phyloP scores from a whole-genome alignment of 2,329 filamentous ascomycete species.

The Curvularia eragrostidis region DNA sequence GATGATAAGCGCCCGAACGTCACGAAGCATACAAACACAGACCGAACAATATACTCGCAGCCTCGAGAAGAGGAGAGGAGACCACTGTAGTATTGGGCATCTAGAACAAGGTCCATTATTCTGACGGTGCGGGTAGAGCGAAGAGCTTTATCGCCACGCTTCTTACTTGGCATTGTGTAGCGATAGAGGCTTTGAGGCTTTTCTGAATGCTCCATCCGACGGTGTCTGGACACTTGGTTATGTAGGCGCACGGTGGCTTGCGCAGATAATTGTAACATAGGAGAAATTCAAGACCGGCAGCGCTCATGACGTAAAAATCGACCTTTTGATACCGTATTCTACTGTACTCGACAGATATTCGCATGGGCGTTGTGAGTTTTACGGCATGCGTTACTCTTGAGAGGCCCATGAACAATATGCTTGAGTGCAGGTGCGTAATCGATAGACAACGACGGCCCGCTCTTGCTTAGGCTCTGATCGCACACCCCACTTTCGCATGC shows the following conservation, averaged over 20 bases:
- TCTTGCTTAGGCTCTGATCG: constrained; percentile 26
- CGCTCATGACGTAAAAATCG: constrained; percentile 1
- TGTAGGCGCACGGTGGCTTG: constrained; percentile 34
- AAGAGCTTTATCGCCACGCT: constrained; percentile 24
- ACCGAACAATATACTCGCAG: constrained; percentile 23
- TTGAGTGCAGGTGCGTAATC: constrained; percentile 38
- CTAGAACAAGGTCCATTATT: constrained; percentile 22
- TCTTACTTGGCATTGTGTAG: constrained; percentile 34
- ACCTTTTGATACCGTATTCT: not conserved
- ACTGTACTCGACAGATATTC: not conserved
- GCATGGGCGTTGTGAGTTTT: too few relatives aligned
- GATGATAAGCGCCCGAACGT: constrained; percentile 9
- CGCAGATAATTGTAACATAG: constrained; percentile 43
- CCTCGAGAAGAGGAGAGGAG: constrained; percentile 16
- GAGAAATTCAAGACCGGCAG: constrained; percentile 24
- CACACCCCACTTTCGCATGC: constrained; percentile 31
- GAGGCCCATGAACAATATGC: not conserved
- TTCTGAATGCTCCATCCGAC: constrained; percentile 33
- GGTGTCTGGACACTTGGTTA: constrained; percentile 37
- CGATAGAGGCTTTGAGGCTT: constrained; percentile 40
- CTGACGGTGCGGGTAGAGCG: constrained; percentile 22
- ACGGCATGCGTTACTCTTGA: not conserved
- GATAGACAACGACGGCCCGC: constrained; percentile 34
- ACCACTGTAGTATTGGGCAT: constrained; percentile 28
- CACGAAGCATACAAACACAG: constrained; percentile 18